Evolutionary conservation across 139 green algal species (phyloP).

Genomic region (Nannochloris sp.): DNA sequence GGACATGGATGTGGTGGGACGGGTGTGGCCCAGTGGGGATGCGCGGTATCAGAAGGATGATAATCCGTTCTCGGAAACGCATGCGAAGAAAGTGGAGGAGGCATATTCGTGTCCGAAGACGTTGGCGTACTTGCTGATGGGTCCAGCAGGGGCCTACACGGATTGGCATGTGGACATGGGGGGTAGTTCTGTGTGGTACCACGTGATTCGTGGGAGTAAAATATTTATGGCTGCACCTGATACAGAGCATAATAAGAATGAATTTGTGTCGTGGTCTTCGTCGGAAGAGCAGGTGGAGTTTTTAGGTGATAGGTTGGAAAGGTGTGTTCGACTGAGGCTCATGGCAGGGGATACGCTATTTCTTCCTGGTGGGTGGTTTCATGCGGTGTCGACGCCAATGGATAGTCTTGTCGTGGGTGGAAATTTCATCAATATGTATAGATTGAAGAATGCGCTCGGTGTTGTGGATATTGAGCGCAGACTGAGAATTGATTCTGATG

Average conservation of each 20-base stretch:
- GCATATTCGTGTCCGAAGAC: constrained; percentile 21
- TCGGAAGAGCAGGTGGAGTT: constrained; percentile 26
- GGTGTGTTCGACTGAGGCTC: constrained; percentile 21
- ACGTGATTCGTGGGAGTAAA: constrained; percentile 42
- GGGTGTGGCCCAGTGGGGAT: constrained; percentile 21
- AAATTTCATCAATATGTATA: constrained; percentile 33
- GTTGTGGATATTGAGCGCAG: constrained; percentile 21
- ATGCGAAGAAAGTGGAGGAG: neutral
- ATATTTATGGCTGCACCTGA: constrained; percentile 39
- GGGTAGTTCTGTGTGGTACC: constrained; percentile 48
- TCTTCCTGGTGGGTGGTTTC: constrained; percentile 42
- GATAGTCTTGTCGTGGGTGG: constrained; percentile 36
- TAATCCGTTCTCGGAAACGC: too few species aligned
- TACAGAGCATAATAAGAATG: constrained; percentile 25
- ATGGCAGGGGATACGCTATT: constrained; percentile 37
- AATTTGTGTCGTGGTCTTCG: constrained; percentile 37
- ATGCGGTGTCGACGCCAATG: constrained; percentile 37
- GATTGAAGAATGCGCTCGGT: constrained; percentile 13
- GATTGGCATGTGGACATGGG: constrained; percentile 58
- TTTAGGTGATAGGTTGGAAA: constrained; percentile 19
- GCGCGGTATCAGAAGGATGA: too few species aligned
- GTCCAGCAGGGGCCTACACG: constrained; percentile 33
- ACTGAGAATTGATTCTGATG: constrained; percentile 15
- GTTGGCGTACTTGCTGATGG: constrained; percentile 42
- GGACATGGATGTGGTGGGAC: constrained; percentile 26